Evolutionary conservation across 2,329 filamentous ascomycete genomes (phyloP).

Genomic region (Cordyceps cicadae): DNA sequence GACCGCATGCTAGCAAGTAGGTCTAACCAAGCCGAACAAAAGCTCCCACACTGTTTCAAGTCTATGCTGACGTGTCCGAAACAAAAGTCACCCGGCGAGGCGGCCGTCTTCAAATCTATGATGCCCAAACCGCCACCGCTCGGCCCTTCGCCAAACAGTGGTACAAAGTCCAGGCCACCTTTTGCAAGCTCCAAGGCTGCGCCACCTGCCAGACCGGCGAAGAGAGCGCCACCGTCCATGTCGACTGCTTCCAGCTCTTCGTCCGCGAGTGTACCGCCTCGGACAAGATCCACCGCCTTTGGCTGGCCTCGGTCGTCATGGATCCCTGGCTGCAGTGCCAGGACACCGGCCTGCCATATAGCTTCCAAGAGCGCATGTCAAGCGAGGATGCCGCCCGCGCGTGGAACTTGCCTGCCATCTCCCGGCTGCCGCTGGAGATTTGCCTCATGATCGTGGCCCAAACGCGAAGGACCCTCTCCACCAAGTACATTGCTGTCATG

Average conservation of each 20-base stretch:
- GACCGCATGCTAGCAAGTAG: conserved; percentile 5
- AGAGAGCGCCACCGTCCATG: conserved; percentile 3
- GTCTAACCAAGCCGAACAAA: neutral
- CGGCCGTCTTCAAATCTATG: neutral
- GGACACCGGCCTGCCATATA: neutral
- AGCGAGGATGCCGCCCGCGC: neutral
- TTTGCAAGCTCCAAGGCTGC: conserved; percentile 4
- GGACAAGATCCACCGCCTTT: conserved; percentile 4
- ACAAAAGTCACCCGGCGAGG: neutral
- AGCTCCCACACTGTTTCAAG: neutral
- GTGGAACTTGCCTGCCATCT: neutral
- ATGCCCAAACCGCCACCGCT: neutral
- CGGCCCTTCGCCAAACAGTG: conserved; percentile 1
- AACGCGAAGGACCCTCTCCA: neutral
- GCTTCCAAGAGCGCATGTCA: neutral
- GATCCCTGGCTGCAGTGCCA: conserved; percentile 1
- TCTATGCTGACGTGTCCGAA: too few relatives aligned
- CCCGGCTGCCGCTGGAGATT: neutral
- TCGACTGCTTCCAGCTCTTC: conserved; percentile 9
- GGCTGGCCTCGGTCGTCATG: conserved; percentile 4
- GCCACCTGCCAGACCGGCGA: neutral
- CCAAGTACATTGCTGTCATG: conserved; percentile 8
- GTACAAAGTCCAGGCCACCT: conserved; percentile 1
- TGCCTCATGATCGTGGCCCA: neutral
- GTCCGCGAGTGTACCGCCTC: neutral